A percentile compares a stretch with the other conserved stretches of the same genome.
Evolutionary conservation across 2,329 filamentous ascomycete species (phyloP).

Genomic region (Didymella glomerata): DNA sequence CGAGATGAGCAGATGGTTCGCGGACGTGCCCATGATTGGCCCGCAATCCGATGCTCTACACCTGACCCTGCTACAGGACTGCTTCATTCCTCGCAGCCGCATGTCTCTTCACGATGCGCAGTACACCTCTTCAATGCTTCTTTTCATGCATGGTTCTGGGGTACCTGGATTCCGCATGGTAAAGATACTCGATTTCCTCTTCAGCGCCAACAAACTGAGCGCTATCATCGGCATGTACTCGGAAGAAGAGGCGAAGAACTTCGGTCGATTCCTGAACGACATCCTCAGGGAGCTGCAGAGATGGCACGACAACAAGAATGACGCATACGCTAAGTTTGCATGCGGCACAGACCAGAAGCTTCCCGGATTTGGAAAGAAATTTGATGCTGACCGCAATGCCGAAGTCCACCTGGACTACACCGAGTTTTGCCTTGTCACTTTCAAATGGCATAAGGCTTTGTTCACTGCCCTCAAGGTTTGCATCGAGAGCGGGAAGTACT

Average conservation of each 20-base stretch:
- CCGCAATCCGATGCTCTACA: constrained; percentile 68
- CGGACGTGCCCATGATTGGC: constrained; percentile 66
- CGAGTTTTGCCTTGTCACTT: constrained; percentile 83
- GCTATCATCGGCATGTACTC: constrained; percentile 89
- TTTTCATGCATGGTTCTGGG: constrained; percentile 83
- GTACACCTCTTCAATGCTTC: constrained; percentile 86
- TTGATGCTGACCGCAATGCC: constrained; percentile 75
- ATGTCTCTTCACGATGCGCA: constrained; percentile 88
- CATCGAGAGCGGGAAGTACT: constrained; percentile 85
- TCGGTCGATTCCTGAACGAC: constrained; percentile 90
- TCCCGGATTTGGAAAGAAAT: constrained; percentile 78
- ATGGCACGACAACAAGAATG: constrained; percentile 81
- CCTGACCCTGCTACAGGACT: constrained; percentile 84
- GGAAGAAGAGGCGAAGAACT: constrained; percentile 86
- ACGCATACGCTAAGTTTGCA: constrained; percentile 81
- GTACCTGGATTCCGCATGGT: constrained; percentile 87
- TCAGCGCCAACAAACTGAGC: constrained; percentile 81
- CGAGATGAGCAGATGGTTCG: constrained; percentile 83
- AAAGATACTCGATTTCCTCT: constrained; percentile 82
- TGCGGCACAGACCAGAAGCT: constrained; percentile 71
- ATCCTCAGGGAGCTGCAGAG: constrained; percentile 78
- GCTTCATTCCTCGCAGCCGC: constrained; percentile 86
- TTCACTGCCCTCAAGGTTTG: constrained; percentile 82
- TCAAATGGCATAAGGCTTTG: constrained; percentile 88
- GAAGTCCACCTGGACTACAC: constrained; percentile 80